Evolutionary conservation across 306 rosid species (phyloP), one percentile per base, ranked within the genome.

Genomic region (Cicer cuneatum): DNA sequence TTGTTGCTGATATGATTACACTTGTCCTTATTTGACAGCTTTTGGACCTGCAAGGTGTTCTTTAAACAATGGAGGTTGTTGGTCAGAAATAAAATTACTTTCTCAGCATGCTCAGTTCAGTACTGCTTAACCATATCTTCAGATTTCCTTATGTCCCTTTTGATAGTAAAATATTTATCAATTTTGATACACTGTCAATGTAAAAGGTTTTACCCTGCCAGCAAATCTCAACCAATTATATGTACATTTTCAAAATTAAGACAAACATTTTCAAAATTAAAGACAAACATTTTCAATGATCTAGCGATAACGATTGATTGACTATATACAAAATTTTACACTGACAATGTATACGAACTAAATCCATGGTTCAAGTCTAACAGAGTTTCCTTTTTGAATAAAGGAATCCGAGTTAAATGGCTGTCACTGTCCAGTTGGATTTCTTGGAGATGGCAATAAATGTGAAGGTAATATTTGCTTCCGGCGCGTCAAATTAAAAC

Each of bases 91-190:
- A 84, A 73, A 74, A 41, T 74, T 7, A 66, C 84, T 62, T 80
- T 80, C 87, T 86, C 99, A 1, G 97, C 99, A 73, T 94, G 99
- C 85, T 91, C 92, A 88, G 99, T 94, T 93, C 76, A 87, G 99
- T 92, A 86, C 51, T 58, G 16, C 73, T 71, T 74, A 39, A 72
- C 62, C 74, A 76, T 58, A 39, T 33, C 82, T 35, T 18, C 14
- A 29, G 35, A 29, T 51, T 14, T 7, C 68, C 69, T 38, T 13
- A 39, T 13, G 5, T 7, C 8, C n/a, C 24, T 69, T 60, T 37
- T 58, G 64, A 10, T 21, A 18, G 45, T n/a, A 40, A 74, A 74
- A 58, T 13, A 33, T 40, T 71, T 59, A 45, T 29, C 5, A 29
- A 29, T 29, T 29, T 29, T 29, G 35, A 29, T 29, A 29, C 5